These are phyloP conservation scores for Acanthamoeba sp. DNA, from an alignment of 208 protist species.

Conservation along the genomic window DNA sequence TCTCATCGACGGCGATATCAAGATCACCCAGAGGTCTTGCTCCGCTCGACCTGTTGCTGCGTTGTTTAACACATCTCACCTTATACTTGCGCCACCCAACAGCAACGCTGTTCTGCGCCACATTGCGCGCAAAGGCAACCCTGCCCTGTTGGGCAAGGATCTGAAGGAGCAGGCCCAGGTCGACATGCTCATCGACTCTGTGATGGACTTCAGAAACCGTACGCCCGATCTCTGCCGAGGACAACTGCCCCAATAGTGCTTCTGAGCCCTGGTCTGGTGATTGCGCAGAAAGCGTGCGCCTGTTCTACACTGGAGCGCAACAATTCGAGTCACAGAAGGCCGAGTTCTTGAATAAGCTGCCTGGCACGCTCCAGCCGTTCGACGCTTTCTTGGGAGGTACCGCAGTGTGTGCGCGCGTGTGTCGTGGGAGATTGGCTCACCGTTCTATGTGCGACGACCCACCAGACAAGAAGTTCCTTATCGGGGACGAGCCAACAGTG, in stretches of 20 bases:
- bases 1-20: slow-evolving; percentile 45
- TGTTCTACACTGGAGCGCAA: background rate
- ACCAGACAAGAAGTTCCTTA: slow-evolving; percentile 27
- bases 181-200: slow-evolving; percentile 40
- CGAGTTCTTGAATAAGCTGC: background rate
- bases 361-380: background rate
- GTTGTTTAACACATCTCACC: no score
- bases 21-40: slow-evolving; percentile 9
- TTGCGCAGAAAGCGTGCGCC: background rate
- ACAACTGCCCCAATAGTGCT: no score
- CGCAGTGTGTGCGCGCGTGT: no score
- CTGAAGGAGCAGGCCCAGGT: slow-evolving; percentile 11
- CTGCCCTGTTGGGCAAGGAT: slow-evolving; percentile 25
- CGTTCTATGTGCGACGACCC: background rate
- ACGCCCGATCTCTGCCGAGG: no score
- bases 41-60: no score
- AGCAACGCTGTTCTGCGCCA: slow-evolving; percentile 62
- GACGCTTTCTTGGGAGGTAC: slow-evolving; percentile 38
- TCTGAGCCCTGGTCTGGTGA: background rate
- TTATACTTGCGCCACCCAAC: no score
- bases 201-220: slow-evolving; percentile 63
- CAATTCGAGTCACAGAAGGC: background rate
- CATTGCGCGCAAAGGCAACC: slow-evolving; percentile 43
- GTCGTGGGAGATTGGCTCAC: background rate
- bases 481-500: background rate